A percentile compares a stretch with the other conserved stretches of the same genome.
phyloP scores from a whole-genome alignment of 164 flowering plant genomes.

The Sedum album region DNA sequence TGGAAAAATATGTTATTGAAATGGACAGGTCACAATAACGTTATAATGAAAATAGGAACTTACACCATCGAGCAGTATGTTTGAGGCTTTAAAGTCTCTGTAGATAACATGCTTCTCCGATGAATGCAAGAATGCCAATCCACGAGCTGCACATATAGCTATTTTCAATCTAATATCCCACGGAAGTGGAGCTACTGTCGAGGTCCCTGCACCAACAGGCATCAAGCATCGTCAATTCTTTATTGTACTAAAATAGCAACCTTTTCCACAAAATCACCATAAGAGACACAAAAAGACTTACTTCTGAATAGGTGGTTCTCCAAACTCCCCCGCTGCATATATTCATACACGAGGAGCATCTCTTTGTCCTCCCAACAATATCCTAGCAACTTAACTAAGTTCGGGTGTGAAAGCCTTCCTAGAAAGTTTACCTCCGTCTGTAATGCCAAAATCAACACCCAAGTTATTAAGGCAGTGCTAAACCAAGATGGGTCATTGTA shows the following conservation, averaged over 20 bases:
- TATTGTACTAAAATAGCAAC: neutral
- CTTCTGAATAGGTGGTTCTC: conserved; percentile 11
- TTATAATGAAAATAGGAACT: conserved; percentile 3
- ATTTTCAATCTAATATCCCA: conserved; percentile 51
- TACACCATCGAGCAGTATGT: conserved; percentile 58
- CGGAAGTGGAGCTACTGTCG: conserved; percentile 37
- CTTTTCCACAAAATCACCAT: neutral
- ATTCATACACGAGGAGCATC: conserved; percentile 10
- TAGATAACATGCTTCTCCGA: conserved; percentile 50
- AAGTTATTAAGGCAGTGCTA: neutral
- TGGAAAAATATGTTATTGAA: neutral
- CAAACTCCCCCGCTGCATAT: conserved; percentile 11
- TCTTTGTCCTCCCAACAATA: conserved; percentile 11
- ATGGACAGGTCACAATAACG: neutral
- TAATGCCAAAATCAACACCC: neutral
- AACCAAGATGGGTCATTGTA: neutral
- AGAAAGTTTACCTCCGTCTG: conserved; percentile 4
- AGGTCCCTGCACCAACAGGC: conserved; percentile 21
- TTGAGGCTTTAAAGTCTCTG: conserved; percentile 62
- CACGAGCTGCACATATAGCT: conserved; percentile 55
- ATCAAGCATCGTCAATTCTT: neutral
- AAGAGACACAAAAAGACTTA: neutral
- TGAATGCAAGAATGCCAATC: conserved; percentile 52
- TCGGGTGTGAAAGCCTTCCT: neutral
- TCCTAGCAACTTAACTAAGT: conserved; percentile 2